A percentile compares a stretch with the other conserved stretches of the same genome.
Evolutionary conservation across 371 early-diverging fungal species (phyloP).

Genomic region (Apophysomyces elegans): DNA sequence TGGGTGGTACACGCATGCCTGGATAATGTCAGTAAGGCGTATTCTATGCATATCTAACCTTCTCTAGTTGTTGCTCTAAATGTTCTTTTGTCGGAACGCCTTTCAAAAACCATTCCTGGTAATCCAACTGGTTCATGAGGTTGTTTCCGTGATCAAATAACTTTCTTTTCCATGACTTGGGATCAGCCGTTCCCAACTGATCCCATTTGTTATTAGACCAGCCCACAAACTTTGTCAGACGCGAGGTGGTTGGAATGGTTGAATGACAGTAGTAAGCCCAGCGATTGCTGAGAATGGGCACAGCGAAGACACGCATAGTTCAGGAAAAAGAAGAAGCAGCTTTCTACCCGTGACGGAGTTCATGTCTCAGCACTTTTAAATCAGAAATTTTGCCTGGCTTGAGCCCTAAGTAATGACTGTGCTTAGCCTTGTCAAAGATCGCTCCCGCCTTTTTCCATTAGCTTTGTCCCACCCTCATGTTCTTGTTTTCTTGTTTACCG

Average conservation of each 20-base stretch:
- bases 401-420: too few species aligned
- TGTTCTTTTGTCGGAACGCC: constrained; percentile 67
- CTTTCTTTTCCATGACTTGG: constrained; percentile 61
- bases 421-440: too few species aligned
- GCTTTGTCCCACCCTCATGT: too few species aligned
- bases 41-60: constrained; percentile 33
- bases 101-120: constrained; percentile 82
- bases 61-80: constrained; percentile 36
- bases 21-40: constrained; percentile 5
- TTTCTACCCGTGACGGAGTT: too few species aligned
- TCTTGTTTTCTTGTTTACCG: too few species aligned
- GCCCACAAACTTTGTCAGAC: constrained; percentile 54
- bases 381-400: too few species aligned
- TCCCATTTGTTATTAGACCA: constrained; percentile 74
- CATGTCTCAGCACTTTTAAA: too few species aligned
- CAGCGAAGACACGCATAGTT: constrained; percentile 46
- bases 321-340: neutral
- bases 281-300: constrained; percentile 50
- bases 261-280: constrained; percentile 62
- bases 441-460: too few species aligned
- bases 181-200: constrained; percentile 46
- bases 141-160: constrained; percentile 64
- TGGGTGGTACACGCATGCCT: constrained; percentile 57
- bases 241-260: constrained; percentile 41
- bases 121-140: constrained; percentile 75